phyloP scores from a whole-genome alignment of 345 rosid species.

The Arabidopsis thaliana region TAIR10.1 NC_003076.8:25676501-25677000 shows the following conservation, averaged over 20 bases:
- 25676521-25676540: conserved; percentile 34
- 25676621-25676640: not conserved
- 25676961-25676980: conserved; percentile 19
- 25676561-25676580: conserved; percentile 34
- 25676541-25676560: conserved; percentile 48
- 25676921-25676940: conserved; percentile 71
- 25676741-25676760: conserved; percentile 3
- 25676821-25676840: conserved; percentile 63
- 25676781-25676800: conserved; percentile 40
- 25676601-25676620: conserved; percentile 8
- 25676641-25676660: conserved; percentile 22
- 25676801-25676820: conserved; percentile 46
- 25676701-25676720: conserved; percentile 37
- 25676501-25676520: conserved; percentile 12
- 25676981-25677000: not conserved
- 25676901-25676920: conserved; percentile 65
- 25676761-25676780: conserved; percentile 34
- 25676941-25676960: conserved; percentile 35
- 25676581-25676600: conserved; percentile 38
- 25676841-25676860: conserved; percentile 41
- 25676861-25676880: conserved; percentile 82
- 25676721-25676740: conserved; percentile 24
- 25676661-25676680: conserved; percentile 34
- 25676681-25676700: conserved; percentile 54
- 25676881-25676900: conserved; percentile 67